Evolutionary conservation across 1,139 yeast species (phyloP).

Genomic region (Pichia inconspicua): DNA sequence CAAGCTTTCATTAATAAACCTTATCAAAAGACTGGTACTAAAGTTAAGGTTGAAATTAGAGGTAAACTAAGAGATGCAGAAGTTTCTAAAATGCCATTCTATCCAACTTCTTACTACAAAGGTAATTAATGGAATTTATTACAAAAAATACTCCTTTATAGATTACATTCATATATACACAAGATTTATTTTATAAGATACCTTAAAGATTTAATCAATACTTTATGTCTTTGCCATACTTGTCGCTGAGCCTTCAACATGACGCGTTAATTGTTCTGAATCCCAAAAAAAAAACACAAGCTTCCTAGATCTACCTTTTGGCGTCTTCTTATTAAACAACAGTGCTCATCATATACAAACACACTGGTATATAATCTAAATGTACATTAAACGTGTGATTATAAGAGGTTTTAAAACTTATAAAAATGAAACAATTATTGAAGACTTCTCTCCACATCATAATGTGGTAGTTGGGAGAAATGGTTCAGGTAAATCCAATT

Average conservation of each 20-base stretch:
- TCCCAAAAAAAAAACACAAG: no score
- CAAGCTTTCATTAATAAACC: constrained; percentile 81
- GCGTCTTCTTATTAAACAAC: neutral
- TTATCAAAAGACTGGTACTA: constrained; percentile 70
- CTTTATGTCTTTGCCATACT: no score
- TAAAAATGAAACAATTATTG: constrained; percentile 71
- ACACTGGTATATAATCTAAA: constrained; percentile 1
- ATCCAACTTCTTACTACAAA: constrained; percentile 63
- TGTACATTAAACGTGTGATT: constrained; percentile 32
- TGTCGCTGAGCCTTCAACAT: no score
- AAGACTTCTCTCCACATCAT: constrained; percentile 67
- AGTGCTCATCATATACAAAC: neutral
- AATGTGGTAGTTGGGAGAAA: constrained; percentile 92
- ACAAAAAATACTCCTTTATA: no score
- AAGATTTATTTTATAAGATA: neutral
- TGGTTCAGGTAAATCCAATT: constrained; percentile 95
- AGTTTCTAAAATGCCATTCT: constrained; percentile 78
- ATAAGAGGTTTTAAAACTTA: constrained; percentile 95
- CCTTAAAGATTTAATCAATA: no score
- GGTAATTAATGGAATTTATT: constrained; percentile 11
- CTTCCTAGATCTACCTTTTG: neutral
- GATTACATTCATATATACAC: neutral
- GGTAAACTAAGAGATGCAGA: constrained; percentile 73
- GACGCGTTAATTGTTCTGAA: neutral
- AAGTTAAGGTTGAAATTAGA: constrained; percentile 67